Evolutionary conservation across 345 rosid species (phyloP), one percentile per base, ranked within the genome.

Genomic region (Hibiscus tridactylites): DNA sequence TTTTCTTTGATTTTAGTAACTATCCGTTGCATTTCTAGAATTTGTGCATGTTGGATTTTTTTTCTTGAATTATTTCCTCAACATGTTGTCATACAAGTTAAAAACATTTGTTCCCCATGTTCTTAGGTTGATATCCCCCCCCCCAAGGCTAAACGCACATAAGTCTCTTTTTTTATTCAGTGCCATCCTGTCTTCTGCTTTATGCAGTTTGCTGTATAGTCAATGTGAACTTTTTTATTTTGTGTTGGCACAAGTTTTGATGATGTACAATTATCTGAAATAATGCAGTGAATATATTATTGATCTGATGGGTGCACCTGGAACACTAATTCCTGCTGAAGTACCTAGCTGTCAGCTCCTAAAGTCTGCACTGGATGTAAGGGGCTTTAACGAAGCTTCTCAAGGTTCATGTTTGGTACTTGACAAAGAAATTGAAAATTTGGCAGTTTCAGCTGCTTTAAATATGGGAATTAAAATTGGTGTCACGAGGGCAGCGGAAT

Each of bases 221-320:
- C 47, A 65, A 73, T 62, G 13, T 21, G 37, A 39, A 28, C 71
- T 44, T 17, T 26, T 65, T 28, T 31, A 50, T 35, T 65, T 69
- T 81, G 58, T 59, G 5, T 65, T 65, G 13, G 53, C 37, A 24
- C 65, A 49, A 71, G 46, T 59, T 79, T 46, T 70, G 72, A 54
- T 46, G 39, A 21, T 54, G 16, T 75, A 54, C 81, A 66, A 60
- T 73, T 39, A 66, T 21, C 80, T 78, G 49, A 78, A 73, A 63
- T 71, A 74, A 68, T 87, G 88, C 88, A 86, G 96, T 82, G 98
- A 93, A 79, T 89, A 89, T 77, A 91, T 93, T 71, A 86, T 93
- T 71, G 98, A 93, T 81, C 87, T 93, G 73, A 93, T 93, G 98
- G 97, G 97, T 79, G 98, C 98, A 81, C 98, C 98, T 61, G 98